These are phyloP conservation scores for Raphanus hybrid DNA, from an alignment of 441 rosid species.

Conservation along the genomic window DNA sequence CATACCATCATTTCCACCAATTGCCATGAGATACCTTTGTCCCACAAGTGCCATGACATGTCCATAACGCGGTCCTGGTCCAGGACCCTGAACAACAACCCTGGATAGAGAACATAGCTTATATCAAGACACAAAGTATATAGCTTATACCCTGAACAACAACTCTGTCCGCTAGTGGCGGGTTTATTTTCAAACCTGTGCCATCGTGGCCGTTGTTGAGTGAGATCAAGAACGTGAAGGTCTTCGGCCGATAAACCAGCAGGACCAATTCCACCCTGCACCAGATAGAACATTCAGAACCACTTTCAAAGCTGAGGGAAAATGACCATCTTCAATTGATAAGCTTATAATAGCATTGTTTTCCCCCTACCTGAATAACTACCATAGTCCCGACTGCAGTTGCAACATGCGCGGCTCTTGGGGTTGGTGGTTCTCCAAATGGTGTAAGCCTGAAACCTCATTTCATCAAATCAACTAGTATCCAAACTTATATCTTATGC, in stretches of 20 bases:
- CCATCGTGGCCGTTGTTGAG: conserved; percentile 97
- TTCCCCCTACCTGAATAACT: conserved; percentile 84
- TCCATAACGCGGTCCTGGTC: conserved; percentile 99
- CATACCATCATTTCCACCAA: conserved; percentile 99
- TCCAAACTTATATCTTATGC: conserved; percentile 27
- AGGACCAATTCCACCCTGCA: conserved; percentile 99
- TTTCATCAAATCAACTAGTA: conserved; percentile 23
- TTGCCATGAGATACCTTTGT: conserved; percentile 98
- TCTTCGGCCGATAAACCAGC: conserved; percentile 99
- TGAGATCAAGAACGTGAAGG: conserved; percentile 99
- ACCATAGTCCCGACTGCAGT: conserved; percentile 99
- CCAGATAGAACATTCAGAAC: conserved; percentile 34
- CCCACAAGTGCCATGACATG: conserved; percentile 99
- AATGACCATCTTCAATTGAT: not conserved
- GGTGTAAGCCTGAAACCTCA: conserved; percentile 75
- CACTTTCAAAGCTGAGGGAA: conserved; percentile 35
- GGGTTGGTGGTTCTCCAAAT: conserved; percentile 98
- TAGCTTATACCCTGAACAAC: too few species aligned
- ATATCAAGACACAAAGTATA: conserved; percentile 22
- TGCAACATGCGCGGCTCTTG: conserved; percentile 99
- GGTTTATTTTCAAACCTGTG: conserved; percentile 63
- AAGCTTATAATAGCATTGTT: conserved; percentile 16
- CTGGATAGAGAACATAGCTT: conserved; percentile 50
- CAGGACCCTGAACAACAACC: conserved; percentile 99
- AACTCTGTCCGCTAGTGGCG: not conserved